phyloP scores from a whole-genome alignment of 441 rosid species.

The Corymbia citriodora region DNA sequence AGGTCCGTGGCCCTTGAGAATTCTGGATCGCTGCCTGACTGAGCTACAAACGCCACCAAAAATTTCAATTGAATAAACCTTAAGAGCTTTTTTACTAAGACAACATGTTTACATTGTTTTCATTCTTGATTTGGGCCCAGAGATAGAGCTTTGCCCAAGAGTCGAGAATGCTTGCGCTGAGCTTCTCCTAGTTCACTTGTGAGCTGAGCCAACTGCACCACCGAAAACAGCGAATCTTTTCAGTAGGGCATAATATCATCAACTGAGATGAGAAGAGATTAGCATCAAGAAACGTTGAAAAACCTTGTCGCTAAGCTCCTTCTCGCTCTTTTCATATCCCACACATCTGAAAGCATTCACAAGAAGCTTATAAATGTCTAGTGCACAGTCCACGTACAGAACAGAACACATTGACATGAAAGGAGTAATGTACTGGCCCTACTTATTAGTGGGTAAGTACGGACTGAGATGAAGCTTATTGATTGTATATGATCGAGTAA shows the following conservation, averaged over 20 bases:
- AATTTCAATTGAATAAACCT: background rate
- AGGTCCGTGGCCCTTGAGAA: background rate
- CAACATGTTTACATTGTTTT: conserved; percentile 25
- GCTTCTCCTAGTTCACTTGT: conserved; percentile 40
- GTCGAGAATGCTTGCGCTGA: conserved; percentile 31
- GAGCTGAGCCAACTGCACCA: conserved; percentile 47
- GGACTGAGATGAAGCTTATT: background rate
- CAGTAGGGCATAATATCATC: background rate
- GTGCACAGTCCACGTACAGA: background rate
- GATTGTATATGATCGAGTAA: background rate
- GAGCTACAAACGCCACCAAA: background rate
- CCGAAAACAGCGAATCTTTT: background rate
- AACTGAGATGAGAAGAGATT: background rate
- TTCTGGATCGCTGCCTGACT: background rate
- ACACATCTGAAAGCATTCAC: conserved; percentile 37
- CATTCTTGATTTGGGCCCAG: conserved; percentile 36
- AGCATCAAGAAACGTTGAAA: background rate
- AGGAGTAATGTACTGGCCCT: background rate
- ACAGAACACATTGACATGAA: background rate
- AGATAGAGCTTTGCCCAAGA: conserved; percentile 38
- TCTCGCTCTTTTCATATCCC: conserved; percentile 53
- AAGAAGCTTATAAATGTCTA: background rate
- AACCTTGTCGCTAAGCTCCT: conserved; percentile 71
- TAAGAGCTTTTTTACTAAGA: background rate
- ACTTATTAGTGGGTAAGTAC: background rate